Percentiles rank a stretch among this genome's conserved stretches.
phyloP scores from a whole-genome alignment of 768 basidiomycete genomes.

The Porphyrellus cyaneotinctus region DNA sequence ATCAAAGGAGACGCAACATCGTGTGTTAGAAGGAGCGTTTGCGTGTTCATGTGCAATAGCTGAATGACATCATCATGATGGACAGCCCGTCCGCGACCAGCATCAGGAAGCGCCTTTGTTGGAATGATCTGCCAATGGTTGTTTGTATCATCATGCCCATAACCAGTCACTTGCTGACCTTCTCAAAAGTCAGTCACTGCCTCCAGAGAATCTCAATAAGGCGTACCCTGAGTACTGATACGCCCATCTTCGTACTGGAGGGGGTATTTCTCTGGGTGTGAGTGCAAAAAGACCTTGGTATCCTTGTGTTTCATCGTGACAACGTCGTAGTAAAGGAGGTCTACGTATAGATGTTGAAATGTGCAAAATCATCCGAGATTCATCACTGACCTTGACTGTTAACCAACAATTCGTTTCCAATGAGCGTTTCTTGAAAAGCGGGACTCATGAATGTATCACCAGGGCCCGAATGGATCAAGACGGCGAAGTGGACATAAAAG shows the following conservation, averaged over 20 bases:
- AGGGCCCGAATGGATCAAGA: constrained; percentile 84
- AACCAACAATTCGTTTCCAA: constrained; percentile 86
- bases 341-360: constrained; percentile 39
- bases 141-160: constrained; percentile 90
- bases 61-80: constrained; percentile 87
- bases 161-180: constrained; percentile 97
- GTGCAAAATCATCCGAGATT: neutral
- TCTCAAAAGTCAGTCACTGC: neutral
- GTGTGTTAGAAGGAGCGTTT: constrained; percentile 83
- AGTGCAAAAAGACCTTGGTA: constrained; percentile 90
- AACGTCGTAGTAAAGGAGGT: constrained; percentile 90
- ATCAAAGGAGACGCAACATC: constrained; percentile 96
- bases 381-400: constrained; percentile 76
- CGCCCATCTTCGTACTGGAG: constrained; percentile 94
- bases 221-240: constrained; percentile 81
- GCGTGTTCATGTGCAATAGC: constrained; percentile 81
- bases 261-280: constrained; percentile 88
- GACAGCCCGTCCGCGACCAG: constrained; percentile 88
- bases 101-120: constrained; percentile 91
- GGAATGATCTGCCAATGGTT: constrained; percentile 96
- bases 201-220: neutral
- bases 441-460: constrained; percentile 98
- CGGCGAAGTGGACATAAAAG: constrained; percentile 92
- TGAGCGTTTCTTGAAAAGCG: constrained; percentile 92
- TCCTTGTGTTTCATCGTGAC: constrained; percentile 88